Percentiles rank a stretch among this genome's conserved stretches.
Conservation (phyloP, 2,329 filamentous ascomycete species). For the Pseudogymnoascus pannorum region DNA sequence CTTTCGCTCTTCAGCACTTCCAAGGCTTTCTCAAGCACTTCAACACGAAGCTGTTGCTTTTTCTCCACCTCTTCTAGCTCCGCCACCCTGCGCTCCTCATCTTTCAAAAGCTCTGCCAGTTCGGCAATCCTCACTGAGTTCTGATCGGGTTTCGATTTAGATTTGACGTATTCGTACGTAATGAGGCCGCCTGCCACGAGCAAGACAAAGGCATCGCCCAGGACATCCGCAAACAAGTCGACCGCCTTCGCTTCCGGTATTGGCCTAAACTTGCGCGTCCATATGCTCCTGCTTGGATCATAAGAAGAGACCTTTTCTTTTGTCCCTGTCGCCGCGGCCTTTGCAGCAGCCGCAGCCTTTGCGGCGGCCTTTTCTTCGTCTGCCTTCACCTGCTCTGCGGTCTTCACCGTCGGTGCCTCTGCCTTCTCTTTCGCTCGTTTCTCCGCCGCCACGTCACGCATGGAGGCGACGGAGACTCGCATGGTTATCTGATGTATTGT, state of each 20-base stretch:
- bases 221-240: conserved; percentile 58
- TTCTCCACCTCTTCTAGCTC: conserved; percentile 44
- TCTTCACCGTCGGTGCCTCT: conserved; percentile 58
- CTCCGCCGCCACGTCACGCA: conserved; percentile 52
- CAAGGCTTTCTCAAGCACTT: conserved; percentile 27
- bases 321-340: conserved; percentile 24
- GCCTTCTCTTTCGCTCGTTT: conserved; percentile 53
- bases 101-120: conserved; percentile 44
- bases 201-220: conserved; percentile 57
- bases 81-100: conserved; percentile 44
- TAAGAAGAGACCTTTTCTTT: conserved; percentile 12
- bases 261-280: conserved; percentile 54
- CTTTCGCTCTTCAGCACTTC: conserved; percentile 22
- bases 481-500: conserved; percentile 61
- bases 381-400: conserved; percentile 50
- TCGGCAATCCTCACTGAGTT: conserved; percentile 47
- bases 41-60: conserved; percentile 23
- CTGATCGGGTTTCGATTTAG: conserved; percentile 52
- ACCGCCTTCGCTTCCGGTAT: conserved; percentile 60
- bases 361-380: conserved; percentile 42
- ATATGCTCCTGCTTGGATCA: conserved; percentile 41
- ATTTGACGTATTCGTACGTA: conserved; percentile 54
- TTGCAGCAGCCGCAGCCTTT: conserved; percentile 30
- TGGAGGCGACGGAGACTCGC: conserved; percentile 51
- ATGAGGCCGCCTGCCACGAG: conserved; percentile 49